A percentile compares a stretch with the other conserved stretches of the same genome.
Evolutionary conservation across 306 rosid genomes (phyloP).

Genomic region (Fragaria iinumae): DNA sequence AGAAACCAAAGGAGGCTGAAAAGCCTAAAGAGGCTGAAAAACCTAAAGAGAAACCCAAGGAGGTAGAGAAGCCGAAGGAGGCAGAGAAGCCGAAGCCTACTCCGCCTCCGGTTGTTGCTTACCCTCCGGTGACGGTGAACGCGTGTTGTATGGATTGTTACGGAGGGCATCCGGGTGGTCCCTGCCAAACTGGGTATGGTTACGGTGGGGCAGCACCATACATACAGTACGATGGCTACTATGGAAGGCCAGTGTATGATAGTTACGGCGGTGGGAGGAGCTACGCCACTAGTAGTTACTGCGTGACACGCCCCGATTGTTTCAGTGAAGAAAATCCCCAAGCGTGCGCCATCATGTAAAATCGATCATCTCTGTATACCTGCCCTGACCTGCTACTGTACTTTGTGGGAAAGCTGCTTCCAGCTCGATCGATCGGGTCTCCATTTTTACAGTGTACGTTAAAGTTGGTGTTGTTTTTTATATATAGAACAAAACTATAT

Average conservation of each 20-base stretch:
- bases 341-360: constrained; percentile 58
- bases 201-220: constrained; percentile 23
- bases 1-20: neutral
- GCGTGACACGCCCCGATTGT: constrained; percentile 39
- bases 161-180: constrained; percentile 26
- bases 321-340: constrained; percentile 47
- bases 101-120: neutral
- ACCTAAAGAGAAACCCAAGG: neutral
- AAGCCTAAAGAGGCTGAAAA: neutral
- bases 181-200: constrained; percentile 15
- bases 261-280: constrained; percentile 41
- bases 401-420: neutral
- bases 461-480: neutral
- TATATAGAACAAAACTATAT: neutral
- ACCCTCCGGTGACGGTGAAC: neutral
- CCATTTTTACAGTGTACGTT: neutral
- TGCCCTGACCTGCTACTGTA: neutral
- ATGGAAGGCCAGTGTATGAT: constrained; percentile 38
- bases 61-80: neutral
- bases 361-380: neutral
- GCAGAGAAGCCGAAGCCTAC: neutral
- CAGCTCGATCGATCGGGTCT: neutral
- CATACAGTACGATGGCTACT: constrained; percentile 29
- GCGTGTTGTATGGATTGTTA: constrained; percentile 4
- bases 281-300: neutral